phyloP scores from a whole-genome alignment of 495 filamentous ascomycete genomes.

The Penicillium canescens region DNA sequence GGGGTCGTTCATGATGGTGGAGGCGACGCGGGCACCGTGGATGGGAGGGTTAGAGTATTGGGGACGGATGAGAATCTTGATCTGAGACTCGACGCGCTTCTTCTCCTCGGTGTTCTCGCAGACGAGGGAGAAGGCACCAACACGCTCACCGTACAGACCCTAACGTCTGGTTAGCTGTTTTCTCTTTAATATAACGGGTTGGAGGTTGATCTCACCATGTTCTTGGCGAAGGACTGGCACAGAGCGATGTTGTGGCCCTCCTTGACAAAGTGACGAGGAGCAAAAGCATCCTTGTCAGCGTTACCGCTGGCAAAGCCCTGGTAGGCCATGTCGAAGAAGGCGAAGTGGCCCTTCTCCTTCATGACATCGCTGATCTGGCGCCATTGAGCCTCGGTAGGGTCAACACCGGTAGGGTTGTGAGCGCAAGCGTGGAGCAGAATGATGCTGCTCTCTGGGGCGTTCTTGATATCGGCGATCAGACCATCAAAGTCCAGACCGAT shows the following conservation, averaged over 20 bases:
- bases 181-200: background rate
- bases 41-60: constrained; percentile 98
- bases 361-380: constrained; percentile 85
- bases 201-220: constrained; percentile 67
- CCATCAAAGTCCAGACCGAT: constrained; percentile 98
- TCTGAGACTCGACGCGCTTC: constrained; percentile 93
- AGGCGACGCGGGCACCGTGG: constrained; percentile 92
- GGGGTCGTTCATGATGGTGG: constrained; percentile 87
- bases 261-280: constrained; percentile 86
- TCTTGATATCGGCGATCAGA: constrained; percentile 86
- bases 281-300: constrained; percentile 89
- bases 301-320: constrained; percentile 96
- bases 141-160: constrained; percentile 98
- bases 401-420: constrained; percentile 97
- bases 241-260: constrained; percentile 88
- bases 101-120: constrained; percentile 84
- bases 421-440: constrained; percentile 96
- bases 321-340: constrained; percentile 99
- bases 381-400: constrained; percentile 93
- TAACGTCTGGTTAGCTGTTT: constrained; percentile 21
- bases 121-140: constrained; percentile 93
- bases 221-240: constrained; percentile 98
- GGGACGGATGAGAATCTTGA: constrained; percentile 97
- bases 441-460: constrained; percentile 79
- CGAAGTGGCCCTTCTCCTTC: constrained; percentile 85